Evolutionary conservation across 495 filamentous ascomycete genomes (phyloP), one percentile per base, ranked within the genome.

Genomic region (Viridothelium virens): DNA sequence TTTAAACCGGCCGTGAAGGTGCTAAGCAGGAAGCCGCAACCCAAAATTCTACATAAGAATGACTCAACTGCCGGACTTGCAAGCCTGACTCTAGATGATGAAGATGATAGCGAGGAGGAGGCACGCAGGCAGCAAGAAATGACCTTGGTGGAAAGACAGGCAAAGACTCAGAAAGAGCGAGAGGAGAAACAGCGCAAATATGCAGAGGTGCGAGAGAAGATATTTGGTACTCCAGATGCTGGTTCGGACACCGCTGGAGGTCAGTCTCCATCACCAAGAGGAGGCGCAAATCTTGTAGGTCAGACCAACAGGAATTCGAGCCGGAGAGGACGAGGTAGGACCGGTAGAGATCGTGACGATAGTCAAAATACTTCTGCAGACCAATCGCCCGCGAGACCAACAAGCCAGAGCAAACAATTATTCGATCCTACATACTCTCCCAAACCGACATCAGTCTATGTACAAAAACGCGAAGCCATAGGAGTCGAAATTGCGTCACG

Each of bases 121-220:
- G 83, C 85, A 12, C 77, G 76, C 31, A 80, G 79, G 63, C 80
- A 81, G 56, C 84, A 82, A 64, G 76, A 79, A 37, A 74, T 74
- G n/a, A 80, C 84, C 65, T 82, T 87, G 4, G 89, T 91, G 65
- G 88, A 96, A 77, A 83, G 89, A 39, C 83, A 87, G 64, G 80
- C 84, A 12, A 86, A 87, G 67, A 86, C 91, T 44, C 82, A 90
- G 76, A 81, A 83, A 63, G 90, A 95, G 69, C 81, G 83, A 3
- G 91, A 95, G 71, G 91, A 96, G 76, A 96, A 92, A 79, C 87
- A 93, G 77, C 86, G 86, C 61, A 89, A 87, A 61, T 96, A 96
- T 73, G 87, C 92, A 63, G 91, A 96, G 77, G 89, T 83, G 2
- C 82, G 92, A 12, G 89, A 91, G 70, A 85, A 87, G 73, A 83